Conservation (phyloP, 345 rosid genomes). For the Moricandia arvensis region DNA sequence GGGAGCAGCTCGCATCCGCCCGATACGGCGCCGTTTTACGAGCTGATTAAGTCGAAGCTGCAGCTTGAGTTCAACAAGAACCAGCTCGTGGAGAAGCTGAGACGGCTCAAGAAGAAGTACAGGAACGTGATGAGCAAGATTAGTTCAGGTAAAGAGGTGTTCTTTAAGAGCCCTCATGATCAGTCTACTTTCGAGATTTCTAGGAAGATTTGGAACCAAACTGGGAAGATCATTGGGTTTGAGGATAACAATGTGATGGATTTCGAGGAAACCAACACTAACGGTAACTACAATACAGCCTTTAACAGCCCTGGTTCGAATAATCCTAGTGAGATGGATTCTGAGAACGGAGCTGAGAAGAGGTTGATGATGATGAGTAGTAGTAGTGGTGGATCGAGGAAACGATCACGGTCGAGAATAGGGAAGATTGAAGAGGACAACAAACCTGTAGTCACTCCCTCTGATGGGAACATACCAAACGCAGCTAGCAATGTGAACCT, state of each 20-base stretch:
- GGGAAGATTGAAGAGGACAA: conserved; percentile 64
- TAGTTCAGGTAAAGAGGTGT: conserved; percentile 79
- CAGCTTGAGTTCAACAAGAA: conserved; percentile 98
- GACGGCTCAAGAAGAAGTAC: conserved; percentile 90
- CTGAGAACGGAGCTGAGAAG: conserved; percentile 50
- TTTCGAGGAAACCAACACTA: conserved; percentile 59
- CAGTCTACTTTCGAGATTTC: conserved; percentile 95
- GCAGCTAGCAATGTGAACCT: conserved; percentile 38
- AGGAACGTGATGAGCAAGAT: conserved; percentile 72
- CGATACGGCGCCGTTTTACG: conserved; percentile 89
- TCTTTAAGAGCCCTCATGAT: conserved; percentile 87
- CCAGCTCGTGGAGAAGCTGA: conserved; percentile 93
- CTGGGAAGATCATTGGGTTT: conserved; percentile 41
- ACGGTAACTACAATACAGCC: conserved; percentile 30
- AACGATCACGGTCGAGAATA: conserved; percentile 47
- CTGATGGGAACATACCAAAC: conserved; percentile 14
- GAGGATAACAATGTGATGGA: conserved; percentile 61
- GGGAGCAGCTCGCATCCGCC: conserved; percentile 60
- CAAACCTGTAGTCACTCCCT: conserved; percentile 24
- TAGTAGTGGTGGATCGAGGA: conserved; percentile 45
- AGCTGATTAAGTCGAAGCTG: conserved; percentile 86
- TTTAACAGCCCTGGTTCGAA: conserved; percentile 31
- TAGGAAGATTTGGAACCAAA: conserved; percentile 80
- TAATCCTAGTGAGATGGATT: conserved; percentile 36
- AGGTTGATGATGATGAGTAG: conserved; percentile 35